These are phyloP conservation scores for Zasmidium citrigriseum DNA, from an alignment of 2,329 filamentous ascomycete species.

Conservation along the genomic window DNA sequence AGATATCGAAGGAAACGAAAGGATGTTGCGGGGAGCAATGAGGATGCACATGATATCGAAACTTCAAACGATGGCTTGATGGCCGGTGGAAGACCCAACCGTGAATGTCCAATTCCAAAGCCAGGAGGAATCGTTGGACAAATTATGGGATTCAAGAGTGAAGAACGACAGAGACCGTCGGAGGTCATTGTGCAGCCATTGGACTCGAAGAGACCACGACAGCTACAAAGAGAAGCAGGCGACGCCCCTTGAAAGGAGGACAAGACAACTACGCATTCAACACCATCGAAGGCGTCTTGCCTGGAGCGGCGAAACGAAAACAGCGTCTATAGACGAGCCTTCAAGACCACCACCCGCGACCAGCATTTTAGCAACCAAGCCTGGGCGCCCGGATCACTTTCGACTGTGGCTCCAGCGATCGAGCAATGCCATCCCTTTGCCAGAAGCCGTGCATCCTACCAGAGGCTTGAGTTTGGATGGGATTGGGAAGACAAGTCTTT, in stretches of 20 bases:
- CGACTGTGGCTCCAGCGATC: too few relatives aligned
- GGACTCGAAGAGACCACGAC: constrained; percentile 15
- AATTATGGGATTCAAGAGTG: constrained; percentile 67
- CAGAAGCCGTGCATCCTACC: too few relatives aligned
- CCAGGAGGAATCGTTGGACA: constrained; percentile 76
- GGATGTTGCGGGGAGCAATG: constrained; percentile 15
- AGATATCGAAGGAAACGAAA: constrained; percentile 43
- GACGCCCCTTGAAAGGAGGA: constrained; percentile 8
- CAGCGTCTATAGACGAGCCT: too few relatives aligned
- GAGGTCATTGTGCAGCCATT: constrained; percentile 32
- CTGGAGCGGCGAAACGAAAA: too few relatives aligned
- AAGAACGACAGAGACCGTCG: constrained; percentile 24
- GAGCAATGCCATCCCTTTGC: neutral
- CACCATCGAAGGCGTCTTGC: too few relatives aligned
- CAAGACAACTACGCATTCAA: neutral
- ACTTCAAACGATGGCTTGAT: neutral
- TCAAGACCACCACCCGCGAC: too few relatives aligned
- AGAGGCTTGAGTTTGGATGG: too few relatives aligned
- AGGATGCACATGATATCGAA: constrained; percentile 9
- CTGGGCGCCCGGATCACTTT: too few relatives aligned
- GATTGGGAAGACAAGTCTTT: too few relatives aligned
- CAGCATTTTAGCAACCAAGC: too few relatives aligned
- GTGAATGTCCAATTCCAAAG: constrained; percentile 92
- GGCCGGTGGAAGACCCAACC: constrained; percentile 40
- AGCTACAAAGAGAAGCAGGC: neutral